Evolutionary conservation across 805 yeast species (phyloP), one percentile per base, ranked within the genome.

Genomic region (Candida nemodendra): DNA sequence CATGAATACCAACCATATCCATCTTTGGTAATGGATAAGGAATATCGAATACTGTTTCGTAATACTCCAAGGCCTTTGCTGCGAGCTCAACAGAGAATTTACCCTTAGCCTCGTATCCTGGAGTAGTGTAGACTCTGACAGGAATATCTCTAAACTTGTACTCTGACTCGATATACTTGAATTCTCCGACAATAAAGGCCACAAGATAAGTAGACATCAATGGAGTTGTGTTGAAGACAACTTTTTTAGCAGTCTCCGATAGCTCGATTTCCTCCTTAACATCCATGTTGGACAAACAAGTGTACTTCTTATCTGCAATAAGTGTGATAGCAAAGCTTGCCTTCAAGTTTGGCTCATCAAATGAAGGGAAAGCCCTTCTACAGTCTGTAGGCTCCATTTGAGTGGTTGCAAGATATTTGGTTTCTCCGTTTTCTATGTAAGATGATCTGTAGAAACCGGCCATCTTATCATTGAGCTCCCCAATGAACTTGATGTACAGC

Each of bases 21-120:
- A 85, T 70, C 62, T 86, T 87, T 39, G 95, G 91, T 51, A 86
- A 68, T 74, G 95, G 93, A 55, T 84, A 87, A 30, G 59, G 60
- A 38, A 75, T 60, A 44, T 71, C 76, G 45, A 76, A 76, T 22
- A 70, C 68, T 41, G 57, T 53, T 34, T 74, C 70, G 53, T 72
- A 76, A 52, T 64, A 74, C 51, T 76, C 81, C 30, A 76, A 65
- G 32, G 74, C 68, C 39, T 71, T 72, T 4, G 80, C 78, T 13
- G 80, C 72, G 26, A 74, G 59, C 38, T 66, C 71, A 40, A 66
- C 62, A 4, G 80, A 78, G 46, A 71, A 67, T 46, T 56, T 54
- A 14, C 79, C 81, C 23, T 71, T 65, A 27, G 65, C 50, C 18
- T 64, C 59, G 47, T 66, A 66, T 3, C 79, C 80, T 40, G 67